phyloP scores from a whole-genome alignment of 2,329 filamentous ascomycete species.

The Teratosphaeria zuluensis region DNA sequence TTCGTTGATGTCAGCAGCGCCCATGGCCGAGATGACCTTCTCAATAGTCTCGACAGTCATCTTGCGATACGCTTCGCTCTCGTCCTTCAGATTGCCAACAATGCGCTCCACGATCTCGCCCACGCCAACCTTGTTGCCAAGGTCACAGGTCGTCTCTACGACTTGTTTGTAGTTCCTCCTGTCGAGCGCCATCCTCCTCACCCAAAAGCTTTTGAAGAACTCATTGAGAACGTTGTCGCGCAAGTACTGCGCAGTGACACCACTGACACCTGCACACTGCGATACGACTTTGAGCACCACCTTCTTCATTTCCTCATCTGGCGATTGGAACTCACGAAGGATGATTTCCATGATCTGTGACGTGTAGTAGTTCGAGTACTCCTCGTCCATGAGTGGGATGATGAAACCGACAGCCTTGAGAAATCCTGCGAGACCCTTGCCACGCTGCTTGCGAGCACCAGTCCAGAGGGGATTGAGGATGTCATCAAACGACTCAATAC shows the following conservation, averaged over 20 bases:
- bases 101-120: conserved; percentile 90
- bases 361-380: conserved; percentile 98
- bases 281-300: conserved; percentile 96
- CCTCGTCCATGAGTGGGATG: conserved; percentile 98
- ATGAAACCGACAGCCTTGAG: conserved; percentile 97
- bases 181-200: conserved; percentile 89
- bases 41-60: conserved; percentile 99
- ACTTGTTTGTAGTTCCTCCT: conserved; percentile 97
- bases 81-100: conserved; percentile 92
- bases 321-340: conserved; percentile 88
- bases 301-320: conserved; percentile 99
- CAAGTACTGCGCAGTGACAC: conserved; percentile 87
- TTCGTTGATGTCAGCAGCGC: conserved; percentile 87
- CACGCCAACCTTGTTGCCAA: conserved; percentile 95
- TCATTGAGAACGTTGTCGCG: conserved; percentile 92
- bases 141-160: conserved; percentile 93
- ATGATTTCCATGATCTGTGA: conserved; percentile 98
- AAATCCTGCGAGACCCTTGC: conserved; percentile 91
- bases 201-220: conserved; percentile 99
- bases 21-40: conserved; percentile 86
- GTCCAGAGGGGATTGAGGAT: conserved; percentile 97
- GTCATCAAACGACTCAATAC: conserved; percentile 97
- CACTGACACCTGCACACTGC: conserved; percentile 87
- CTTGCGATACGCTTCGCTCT: conserved; percentile 94
- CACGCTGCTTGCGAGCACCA: conserved; percentile 87